phyloP scores from a whole-genome alignment of 2,329 filamentous ascomycete species.

The Penicillium sp. region DNA sequence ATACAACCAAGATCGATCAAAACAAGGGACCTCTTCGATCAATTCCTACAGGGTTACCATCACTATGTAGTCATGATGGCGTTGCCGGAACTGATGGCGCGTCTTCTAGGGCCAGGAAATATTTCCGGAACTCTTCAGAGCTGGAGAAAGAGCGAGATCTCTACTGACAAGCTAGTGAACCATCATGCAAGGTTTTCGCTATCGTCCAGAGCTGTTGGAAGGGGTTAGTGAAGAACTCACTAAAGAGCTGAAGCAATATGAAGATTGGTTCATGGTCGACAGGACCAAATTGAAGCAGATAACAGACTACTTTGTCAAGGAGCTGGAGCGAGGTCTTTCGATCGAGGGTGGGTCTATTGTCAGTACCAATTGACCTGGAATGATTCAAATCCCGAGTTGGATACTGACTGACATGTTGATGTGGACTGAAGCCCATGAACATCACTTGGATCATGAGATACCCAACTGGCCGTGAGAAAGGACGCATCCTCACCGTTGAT shows the following conservation, averaged over 20 bases:
- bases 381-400: not conserved
- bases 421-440: conserved; percentile 73
- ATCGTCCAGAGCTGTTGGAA: conserved; percentile 18
- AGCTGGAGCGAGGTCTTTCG: conserved; percentile 74
- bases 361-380: conserved; percentile 40
- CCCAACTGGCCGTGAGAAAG: conserved; percentile 75
- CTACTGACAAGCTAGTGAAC: not conserved
- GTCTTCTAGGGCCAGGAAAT: not conserved
- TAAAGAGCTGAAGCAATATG: conserved; percentile 70
- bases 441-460: conserved; percentile 82
- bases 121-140: not conserved
- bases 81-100: conserved; percentile 8
- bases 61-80: conserved; percentile 23
- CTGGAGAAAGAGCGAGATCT: not conserved
- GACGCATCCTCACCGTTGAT: conserved; percentile 77
- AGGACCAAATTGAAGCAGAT: conserved; percentile 76
- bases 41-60: not conserved
- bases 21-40: not conserved
- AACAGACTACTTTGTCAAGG: conserved; percentile 77
- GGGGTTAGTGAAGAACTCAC: conserved; percentile 68
- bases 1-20: not conserved
- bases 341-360: conserved; percentile 84
- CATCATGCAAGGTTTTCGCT: conserved; percentile 17
- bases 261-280: conserved; percentile 73
- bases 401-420: not conserved